Base-by-base conservation (phyloP, 257 asterid species). In the Osmanthus fragrans region DNA sequence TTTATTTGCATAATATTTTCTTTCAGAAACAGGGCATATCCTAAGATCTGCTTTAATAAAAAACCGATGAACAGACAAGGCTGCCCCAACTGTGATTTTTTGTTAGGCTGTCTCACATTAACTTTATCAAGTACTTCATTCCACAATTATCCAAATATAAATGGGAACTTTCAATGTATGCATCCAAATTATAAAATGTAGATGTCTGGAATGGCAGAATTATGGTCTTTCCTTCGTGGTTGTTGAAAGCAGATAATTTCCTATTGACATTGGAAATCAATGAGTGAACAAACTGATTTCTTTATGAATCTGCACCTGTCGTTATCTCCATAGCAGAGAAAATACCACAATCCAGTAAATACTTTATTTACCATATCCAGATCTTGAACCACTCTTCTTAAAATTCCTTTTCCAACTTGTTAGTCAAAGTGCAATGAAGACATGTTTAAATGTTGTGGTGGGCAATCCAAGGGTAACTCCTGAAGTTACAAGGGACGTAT, bases 381-480 rank as follows among this genome's bases (percentile, higher is more conserved):
- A 45, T 45, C 54, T 45, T 45, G 4, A 45, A 15, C 5, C 54
- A 13, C 54, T 45, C 54, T 45, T 45, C 40, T 36, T 36, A 15
- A 45, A 45, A 45, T 45, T 45, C 18, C 54, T 45, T 13, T 13
- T 45, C 54, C 54, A 45, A 45, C 15, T 15, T 45, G 54, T 2
- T 13, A 45, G 54, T 45, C 54, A 45, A 45, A 15, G 54, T 45
- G 54, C 21, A 72, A 25, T 80, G 77, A 49, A 79, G 19, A 56
- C 54, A 21, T 34, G 36, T 39, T 12, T n/a, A 64, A 58, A 75
- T 78, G 36, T 77, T 45, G 60, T 71, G 63, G 76, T 85, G 90
- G 98, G 98, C 56, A 94, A 94, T 78, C 97, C 97, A n/a, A 89
- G 98, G 85, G 97, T 94, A 68, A 92, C 97, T 80, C 97, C 97